Conservation (phyloP, 352 stramenopile genomes). For the Phytophthora cryptogea region DNA sequence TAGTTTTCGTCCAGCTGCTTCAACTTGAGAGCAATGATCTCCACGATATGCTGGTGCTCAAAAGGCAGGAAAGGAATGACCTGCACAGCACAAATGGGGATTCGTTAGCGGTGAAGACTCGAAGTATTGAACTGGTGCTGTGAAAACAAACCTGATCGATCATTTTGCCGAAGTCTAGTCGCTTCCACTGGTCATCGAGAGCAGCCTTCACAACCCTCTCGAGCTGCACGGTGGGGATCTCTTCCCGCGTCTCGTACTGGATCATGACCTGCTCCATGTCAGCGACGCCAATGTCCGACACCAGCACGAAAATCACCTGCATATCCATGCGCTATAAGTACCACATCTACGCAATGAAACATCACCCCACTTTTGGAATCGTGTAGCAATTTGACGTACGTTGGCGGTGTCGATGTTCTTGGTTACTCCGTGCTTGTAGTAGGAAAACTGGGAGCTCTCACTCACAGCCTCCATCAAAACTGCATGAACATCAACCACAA, state of each 20-base stretch:
- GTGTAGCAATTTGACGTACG: slow-evolving; percentile 33
- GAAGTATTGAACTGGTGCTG: background rate
- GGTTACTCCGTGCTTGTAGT: slow-evolving; percentile 70
- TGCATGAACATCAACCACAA: slow-evolving; percentile 21
- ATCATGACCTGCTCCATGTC: slow-evolving; percentile 88
- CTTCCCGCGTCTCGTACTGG: slow-evolving; percentile 72
- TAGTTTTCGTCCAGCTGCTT: slow-evolving; percentile 76
- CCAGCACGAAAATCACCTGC: slow-evolving; percentile 88
- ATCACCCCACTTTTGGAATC: background rate
- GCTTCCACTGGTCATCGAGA: slow-evolving; percentile 85
- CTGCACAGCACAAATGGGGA: slow-evolving; percentile 22
- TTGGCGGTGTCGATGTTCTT: slow-evolving; percentile 78
- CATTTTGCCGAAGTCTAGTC: slow-evolving; percentile 91
- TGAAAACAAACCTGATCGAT: slow-evolving; percentile 65
- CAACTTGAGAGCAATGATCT: slow-evolving; percentile 86
- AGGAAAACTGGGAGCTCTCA: slow-evolving; percentile 68
- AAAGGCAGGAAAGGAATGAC: slow-evolving; percentile 91
- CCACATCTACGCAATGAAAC: slow-evolving; percentile 6
- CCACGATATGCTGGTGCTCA: slow-evolving; percentile 76
- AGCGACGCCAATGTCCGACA: slow-evolving; percentile 87
- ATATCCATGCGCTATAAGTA: slow-evolving; percentile 17
- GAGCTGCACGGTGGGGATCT: slow-evolving; percentile 61
- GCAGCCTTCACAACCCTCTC: slow-evolving; percentile 80
- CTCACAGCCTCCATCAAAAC: slow-evolving; percentile 82
- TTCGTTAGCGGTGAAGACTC: background rate